Base-by-base conservation (phyloP, 2,329 filamentous ascomycete species). In the Emericellopsis cladophorae region DNA sequence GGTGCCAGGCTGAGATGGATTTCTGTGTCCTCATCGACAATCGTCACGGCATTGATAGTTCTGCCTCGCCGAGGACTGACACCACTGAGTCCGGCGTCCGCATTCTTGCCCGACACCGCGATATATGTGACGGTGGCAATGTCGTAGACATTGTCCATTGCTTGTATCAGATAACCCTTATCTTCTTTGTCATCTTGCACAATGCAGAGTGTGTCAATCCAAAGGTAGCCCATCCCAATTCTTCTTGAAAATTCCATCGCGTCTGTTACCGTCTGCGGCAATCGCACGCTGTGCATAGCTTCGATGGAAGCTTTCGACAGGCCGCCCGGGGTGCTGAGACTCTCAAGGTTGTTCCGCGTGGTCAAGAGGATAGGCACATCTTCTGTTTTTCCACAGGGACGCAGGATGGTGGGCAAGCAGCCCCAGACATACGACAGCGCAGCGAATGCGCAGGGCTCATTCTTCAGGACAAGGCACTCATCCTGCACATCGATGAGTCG, bases 141-240 rank as follows among this genome's bases (percentile, higher is more conserved):
- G 15, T 37, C 41, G 33, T 43, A 43, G 9, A 43, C 37, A 14
- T 40, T 23, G 16, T 43, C 41, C 41, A 43, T 43, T 11, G 24
- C 31, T 31, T 36, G 21, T 12, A 43, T 43, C 18, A 43, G 29
- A 34, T 36, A 36, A 11, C n/a, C 15, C 36, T 43, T 43, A 29
- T 43, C 42, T 38, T 40, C 32, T 16, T 33, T 31, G 32, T 43
- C 39, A 34, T 48, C 44, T 31, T 48, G 45, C 12, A 48, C 42
- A 23, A 48, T 48, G 42, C 46, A 48, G 6, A 48, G 46, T 2
- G 41, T 42, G 32, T 48, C 46, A 16, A 45, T 45, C 46, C 44
- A 49, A 26, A 48, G 40, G 31, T 48, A 47, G 23, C 39, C 40
- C 8, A 44, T 38, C 5, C 45, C 40, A 15, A 48, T 41, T n/a